Conservation (phyloP, 2,329 filamentous ascomycete genomes). For the Albifimbria verrucaria region DNA sequence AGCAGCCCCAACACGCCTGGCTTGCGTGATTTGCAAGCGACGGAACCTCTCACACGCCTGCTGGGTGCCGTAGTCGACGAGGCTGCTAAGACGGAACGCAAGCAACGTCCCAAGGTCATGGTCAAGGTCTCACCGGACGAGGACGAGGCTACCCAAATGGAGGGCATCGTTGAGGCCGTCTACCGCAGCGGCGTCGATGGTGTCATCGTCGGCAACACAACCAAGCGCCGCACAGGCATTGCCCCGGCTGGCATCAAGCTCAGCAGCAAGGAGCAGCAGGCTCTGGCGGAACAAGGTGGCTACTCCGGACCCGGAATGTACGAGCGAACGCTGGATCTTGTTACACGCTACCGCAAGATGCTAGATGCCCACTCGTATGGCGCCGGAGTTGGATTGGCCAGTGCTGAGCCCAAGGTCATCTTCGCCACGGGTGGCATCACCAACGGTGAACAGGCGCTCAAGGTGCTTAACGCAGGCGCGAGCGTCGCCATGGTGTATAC, state of each 20-base stretch:
- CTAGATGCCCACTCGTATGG: constrained; percentile 49
- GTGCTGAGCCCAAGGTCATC: constrained; percentile 66
- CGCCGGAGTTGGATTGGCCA: constrained; percentile 26
- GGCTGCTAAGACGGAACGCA: constrained; percentile 65
- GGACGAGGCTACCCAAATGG: constrained; percentile 77
- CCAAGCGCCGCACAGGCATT: constrained; percentile 72
- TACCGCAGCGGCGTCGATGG: constrained; percentile 85
- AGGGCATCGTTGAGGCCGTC: constrained; percentile 84
- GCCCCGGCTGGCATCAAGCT: constrained; percentile 65
- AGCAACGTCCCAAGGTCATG: constrained; percentile 71
- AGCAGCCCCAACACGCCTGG: constrained; percentile 96
- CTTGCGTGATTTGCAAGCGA: constrained; percentile 79
- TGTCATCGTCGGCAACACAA: constrained; percentile 96
- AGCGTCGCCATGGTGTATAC: constrained; percentile 93
- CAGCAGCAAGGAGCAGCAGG: constrained; percentile 60
- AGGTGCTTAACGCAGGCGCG: constrained; percentile 83
- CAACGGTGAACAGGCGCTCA: constrained; percentile 77
- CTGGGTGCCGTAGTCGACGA: constrained; percentile 79
- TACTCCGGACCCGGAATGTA: constrained; percentile 92
- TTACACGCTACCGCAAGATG: constrained; percentile 72
- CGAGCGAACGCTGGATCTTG: constrained; percentile 71
- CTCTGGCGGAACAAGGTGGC: constrained; percentile 75
- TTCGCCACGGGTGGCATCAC: constrained; percentile 91
- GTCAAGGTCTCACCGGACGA: constrained; percentile 98
- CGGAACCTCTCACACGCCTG: constrained; percentile 77